Evolutionary conservation across 2,329 filamentous ascomycete species (phyloP).

Genomic region (Aspergillus eucalypticola): DNA sequence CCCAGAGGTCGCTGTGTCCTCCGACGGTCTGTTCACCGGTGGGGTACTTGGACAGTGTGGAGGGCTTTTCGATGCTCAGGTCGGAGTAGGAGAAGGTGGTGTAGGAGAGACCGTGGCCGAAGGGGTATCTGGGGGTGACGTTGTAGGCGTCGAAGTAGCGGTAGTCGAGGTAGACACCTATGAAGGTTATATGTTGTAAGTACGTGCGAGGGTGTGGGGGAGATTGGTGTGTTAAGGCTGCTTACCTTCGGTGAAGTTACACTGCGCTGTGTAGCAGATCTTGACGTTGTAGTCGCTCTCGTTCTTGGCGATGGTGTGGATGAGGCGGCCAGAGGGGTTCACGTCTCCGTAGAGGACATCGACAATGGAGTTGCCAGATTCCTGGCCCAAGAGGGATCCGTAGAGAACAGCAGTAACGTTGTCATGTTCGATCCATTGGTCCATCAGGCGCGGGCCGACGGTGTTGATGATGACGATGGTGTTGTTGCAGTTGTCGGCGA

Average conservation of each 20-base stretch:
- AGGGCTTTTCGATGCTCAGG: conserved; percentile 9
- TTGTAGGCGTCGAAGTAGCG: conserved; percentile 50
- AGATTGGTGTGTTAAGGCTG: background rate
- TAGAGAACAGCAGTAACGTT: conserved; percentile 66
- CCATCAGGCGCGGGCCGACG: conserved; percentile 58
- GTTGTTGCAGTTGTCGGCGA: conserved; percentile 61
- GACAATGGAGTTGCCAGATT: conserved; percentile 58
- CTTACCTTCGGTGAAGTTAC: conserved; percentile 11
- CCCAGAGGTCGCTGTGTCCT: conserved; percentile 59
- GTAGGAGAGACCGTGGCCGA: conserved; percentile 37
- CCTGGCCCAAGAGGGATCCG: conserved; percentile 64
- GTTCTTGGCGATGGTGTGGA: conserved; percentile 60
- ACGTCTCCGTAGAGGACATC: conserved; percentile 57
- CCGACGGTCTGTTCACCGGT: conserved; percentile 33
- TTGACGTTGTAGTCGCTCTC: conserved; percentile 55
- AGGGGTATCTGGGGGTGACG: conserved; percentile 38
- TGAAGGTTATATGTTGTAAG: background rate
- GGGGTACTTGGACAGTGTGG: conserved; percentile 5
- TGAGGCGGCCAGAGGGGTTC: conserved; percentile 26
- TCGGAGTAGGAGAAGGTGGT: conserved; percentile 26
- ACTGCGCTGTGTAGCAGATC: conserved; percentile 6
- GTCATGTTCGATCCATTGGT: conserved; percentile 59
- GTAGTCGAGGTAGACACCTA: conserved; percentile 55
- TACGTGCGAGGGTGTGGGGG: too few species aligned
- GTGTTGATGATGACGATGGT: conserved; percentile 67